phyloP scores from a whole-genome alignment of 2,329 filamentous ascomycete genomes.

The Colletotrichum coccodes region DNA sequence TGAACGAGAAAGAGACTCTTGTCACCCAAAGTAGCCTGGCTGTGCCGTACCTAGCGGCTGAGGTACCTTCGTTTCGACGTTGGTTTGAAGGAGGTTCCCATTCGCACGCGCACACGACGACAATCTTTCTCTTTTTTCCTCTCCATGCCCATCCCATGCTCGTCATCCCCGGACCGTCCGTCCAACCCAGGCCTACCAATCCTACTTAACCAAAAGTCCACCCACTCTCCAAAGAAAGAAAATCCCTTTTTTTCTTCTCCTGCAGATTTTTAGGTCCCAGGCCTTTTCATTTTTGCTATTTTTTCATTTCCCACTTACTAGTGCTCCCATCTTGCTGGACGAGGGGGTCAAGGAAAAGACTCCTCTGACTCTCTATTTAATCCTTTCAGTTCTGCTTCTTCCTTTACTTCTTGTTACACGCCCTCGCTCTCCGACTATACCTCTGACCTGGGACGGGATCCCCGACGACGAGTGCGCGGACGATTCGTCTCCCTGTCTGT shows the following conservation, averaged over 20 bases:
- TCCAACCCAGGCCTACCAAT: slow-evolving; percentile 15
- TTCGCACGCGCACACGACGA: slow-evolving; percentile 31
- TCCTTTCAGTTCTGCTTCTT: neutral
- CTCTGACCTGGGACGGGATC: slow-evolving; percentile 19
- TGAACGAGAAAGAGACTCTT: neutral
- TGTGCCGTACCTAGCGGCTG: slow-evolving; percentile 4
- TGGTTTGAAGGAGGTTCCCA: slow-evolving; percentile 36
- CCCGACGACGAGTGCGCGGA: slow-evolving; percentile 26
- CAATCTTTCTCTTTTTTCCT: slow-evolving; percentile 11
- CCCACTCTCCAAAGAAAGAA: slow-evolving; percentile 23
- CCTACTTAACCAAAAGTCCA: slow-evolving; percentile 34
- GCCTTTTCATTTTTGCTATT: neutral
- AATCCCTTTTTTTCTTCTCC: slow-evolving; percentile 1
- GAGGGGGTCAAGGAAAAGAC: neutral
- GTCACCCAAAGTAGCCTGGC: neutral
- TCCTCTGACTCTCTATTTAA: slow-evolving; percentile 14
- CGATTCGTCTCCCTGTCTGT: slow-evolving; percentile 13
- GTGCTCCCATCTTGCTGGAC: slow-evolving; percentile 18
- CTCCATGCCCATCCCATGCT: neutral
- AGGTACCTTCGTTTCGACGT: slow-evolving; percentile 30
- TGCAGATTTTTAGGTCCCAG: slow-evolving; percentile 30
- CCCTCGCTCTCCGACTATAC: neutral
- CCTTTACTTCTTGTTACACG: slow-evolving; percentile 1
- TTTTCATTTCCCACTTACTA: slow-evolving; percentile 20
- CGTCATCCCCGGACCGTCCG: slow-evolving; percentile 13